Evolutionary conservation across 2,329 filamentous ascomycete genomes (phyloP).

Genomic region (Ophiostoma piceae): DNA sequence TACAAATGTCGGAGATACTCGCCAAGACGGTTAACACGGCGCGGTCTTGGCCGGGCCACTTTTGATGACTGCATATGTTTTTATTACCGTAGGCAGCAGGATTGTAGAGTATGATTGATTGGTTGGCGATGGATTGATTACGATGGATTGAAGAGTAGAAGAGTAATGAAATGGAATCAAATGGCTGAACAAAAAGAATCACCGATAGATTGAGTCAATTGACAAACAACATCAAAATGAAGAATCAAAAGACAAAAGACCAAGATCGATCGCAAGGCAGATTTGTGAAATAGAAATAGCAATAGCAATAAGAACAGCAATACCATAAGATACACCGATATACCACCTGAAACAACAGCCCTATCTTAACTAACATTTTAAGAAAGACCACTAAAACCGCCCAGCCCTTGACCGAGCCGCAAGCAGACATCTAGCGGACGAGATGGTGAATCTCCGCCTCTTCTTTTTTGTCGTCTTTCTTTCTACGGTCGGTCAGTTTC

Average conservation of each 20-base stretch:
- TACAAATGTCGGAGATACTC: too few relatives aligned
- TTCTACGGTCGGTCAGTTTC: constrained; percentile 6
- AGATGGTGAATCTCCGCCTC: neutral
- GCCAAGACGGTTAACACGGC: constrained; percentile 4
- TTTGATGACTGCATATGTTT: neutral
- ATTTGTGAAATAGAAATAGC: neutral
- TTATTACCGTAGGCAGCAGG: neutral
- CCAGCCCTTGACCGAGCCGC: constrained; percentile 11
- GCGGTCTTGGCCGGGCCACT: neutral
- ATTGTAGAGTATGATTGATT: neutral
- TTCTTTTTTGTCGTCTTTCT: too few relatives aligned
- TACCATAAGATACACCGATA: neutral
- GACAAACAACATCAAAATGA: neutral
- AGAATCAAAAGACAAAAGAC: neutral
- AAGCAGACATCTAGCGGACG: neutral
- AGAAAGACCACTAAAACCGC: neutral
- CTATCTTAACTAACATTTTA: neutral
- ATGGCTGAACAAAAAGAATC: neutral
- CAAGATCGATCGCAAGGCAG: neutral
- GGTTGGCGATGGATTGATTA: too few relatives aligned
- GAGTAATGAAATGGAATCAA: neutral
- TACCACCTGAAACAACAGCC: neutral
- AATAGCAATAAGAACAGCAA: neutral
- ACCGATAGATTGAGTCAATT: too few relatives aligned
- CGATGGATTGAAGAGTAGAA: too few relatives aligned